These are phyloP conservation scores for Leccinellum luteum DNA, from an alignment of 768 basidiomycete species.

Conservation along the genomic window DNA sequence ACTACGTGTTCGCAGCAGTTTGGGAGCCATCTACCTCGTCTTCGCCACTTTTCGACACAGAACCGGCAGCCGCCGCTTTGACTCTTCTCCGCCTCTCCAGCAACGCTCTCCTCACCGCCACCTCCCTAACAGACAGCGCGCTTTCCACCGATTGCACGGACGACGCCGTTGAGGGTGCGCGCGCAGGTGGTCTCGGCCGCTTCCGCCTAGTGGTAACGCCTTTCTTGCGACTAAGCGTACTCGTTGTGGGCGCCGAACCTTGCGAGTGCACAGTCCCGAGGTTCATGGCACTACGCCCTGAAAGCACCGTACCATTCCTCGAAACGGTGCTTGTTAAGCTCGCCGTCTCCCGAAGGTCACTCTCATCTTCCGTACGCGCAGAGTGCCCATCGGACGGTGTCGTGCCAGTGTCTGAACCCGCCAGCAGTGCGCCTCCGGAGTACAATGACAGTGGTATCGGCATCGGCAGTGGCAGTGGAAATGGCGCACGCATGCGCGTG, in stretches of 20 bases:
- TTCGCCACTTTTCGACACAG: background rate
- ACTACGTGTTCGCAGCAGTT: background rate
- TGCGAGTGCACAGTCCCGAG: background rate
- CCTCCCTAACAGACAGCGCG: slow-evolving; percentile 20
- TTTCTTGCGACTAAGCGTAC: slow-evolving; percentile 21
- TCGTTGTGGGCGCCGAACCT: slow-evolving; percentile 10
- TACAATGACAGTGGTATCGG: background rate
- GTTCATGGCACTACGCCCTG: slow-evolving; percentile 1
- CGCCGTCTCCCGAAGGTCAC: background rate
- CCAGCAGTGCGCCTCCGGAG: background rate
- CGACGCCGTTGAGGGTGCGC: slow-evolving; percentile 27
- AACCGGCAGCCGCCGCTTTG: slow-evolving; percentile 9
- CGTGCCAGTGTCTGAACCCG: background rate
- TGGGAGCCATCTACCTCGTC: background rate
- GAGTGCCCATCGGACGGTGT: background rate
- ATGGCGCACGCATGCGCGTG: background rate
- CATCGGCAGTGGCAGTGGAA: background rate
- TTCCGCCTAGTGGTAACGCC: slow-evolving; percentile 16
- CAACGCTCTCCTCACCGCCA: slow-evolving; percentile 24
- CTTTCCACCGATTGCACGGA: slow-evolving; percentile 26
- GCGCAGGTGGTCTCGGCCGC: slow-evolving; percentile 18
- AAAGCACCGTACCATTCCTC: slow-evolving; percentile 10
- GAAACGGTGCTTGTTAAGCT: slow-evolving; percentile 4
- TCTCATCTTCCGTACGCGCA: background rate
- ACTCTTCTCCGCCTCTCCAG: slow-evolving; percentile 26